phyloP scores from a whole-genome alignment of 306 rosid species.

The Mimosa bimucronata region DNA sequence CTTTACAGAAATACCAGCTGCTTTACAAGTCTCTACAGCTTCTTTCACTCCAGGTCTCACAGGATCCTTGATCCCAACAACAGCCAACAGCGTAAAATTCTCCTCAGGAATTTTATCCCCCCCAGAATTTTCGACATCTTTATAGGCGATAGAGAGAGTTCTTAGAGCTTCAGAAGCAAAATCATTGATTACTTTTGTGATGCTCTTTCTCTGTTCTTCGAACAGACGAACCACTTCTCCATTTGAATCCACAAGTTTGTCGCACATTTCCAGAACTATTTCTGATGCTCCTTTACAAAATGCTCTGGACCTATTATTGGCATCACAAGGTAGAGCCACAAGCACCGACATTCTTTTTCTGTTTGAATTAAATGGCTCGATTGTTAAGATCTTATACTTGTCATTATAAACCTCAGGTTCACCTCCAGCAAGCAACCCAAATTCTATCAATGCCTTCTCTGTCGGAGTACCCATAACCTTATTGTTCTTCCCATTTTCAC shows the following conservation, averaged over 20 bases:
- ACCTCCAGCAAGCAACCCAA: slow-evolving; percentile 72
- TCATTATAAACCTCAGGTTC: slow-evolving; percentile 45
- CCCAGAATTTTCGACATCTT: slow-evolving; percentile 47
- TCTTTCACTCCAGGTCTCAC: slow-evolving; percentile 83
- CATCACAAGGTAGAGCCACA: slow-evolving; percentile 57
- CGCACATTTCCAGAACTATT: slow-evolving; percentile 61
- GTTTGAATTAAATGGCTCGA: slow-evolving; percentile 83
- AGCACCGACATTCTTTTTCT: slow-evolving; percentile 81
- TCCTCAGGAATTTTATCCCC: slow-evolving; percentile 58
- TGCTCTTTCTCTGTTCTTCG: slow-evolving; percentile 52
- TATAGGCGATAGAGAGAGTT: slow-evolving; percentile 77
- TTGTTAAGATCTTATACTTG: slow-evolving; percentile 55
- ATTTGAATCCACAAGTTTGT: slow-evolving; percentile 57
- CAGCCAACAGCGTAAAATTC: slow-evolving; percentile 60
- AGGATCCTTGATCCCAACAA: slow-evolving; percentile 92
- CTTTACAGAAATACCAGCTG: slow-evolving; percentile 76
- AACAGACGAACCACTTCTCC: slow-evolving; percentile 61
- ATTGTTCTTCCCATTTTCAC: slow-evolving; percentile 55
- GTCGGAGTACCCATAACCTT: slow-evolving; percentile 79
- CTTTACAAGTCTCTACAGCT: slow-evolving; percentile 79
- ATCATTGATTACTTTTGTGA: slow-evolving; percentile 56
- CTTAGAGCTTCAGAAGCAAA: slow-evolving; percentile 80
- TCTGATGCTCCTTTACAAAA: slow-evolving; percentile 94
- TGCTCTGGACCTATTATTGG: slow-evolving; percentile 52
- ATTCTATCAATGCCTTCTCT: slow-evolving; percentile 74